A percentile compares a stretch with the other conserved stretches of the same genome.
These are phyloP conservation scores for Phaeotremella skinneri DNA, from an alignment of 768 basidiomycete genomes.

Conservation along the genomic window DNA sequence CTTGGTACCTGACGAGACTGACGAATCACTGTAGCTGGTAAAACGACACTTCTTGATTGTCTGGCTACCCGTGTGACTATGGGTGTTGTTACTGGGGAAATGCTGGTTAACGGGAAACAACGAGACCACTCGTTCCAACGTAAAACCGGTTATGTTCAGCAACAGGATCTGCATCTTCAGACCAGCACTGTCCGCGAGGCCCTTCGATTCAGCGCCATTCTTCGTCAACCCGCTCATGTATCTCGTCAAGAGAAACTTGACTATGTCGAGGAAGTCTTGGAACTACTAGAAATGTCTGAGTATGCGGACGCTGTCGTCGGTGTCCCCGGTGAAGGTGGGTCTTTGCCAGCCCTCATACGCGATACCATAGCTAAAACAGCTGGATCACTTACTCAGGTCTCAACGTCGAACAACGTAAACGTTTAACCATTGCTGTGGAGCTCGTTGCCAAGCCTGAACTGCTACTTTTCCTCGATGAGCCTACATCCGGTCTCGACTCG, in stretches of 20 bases:
- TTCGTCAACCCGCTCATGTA: conserved; percentile 52
- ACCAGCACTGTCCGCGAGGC: conserved; percentile 55
- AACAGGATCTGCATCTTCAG: conserved; percentile 54
- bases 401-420: conserved; percentile 38
- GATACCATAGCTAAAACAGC: neutral
- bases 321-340: conserved; percentile 50
- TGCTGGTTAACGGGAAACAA: conserved; percentile 54
- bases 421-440: conserved; percentile 53
- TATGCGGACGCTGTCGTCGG: conserved; percentile 51
- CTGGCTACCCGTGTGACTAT: conserved; percentile 51
- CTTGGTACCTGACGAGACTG: conserved; percentile 52
- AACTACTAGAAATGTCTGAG: conserved; percentile 52
- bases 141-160: conserved; percentile 54
- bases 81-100: conserved; percentile 56
- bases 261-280: conserved; percentile 55
- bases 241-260: conserved; percentile 52
- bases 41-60: conserved; percentile 51
- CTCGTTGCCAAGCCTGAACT: conserved; percentile 53
- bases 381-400: conserved; percentile 39
- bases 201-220: conserved; percentile 53
- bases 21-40: conserved; percentile 57
- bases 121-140: conserved; percentile 55
- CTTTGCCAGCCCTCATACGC: conserved; percentile 7
- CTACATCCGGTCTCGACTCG: conserved; percentile 61
- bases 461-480: conserved; percentile 57